Conservation (phyloP, 202 grass and related monocot species). For the Carex arenaria region DNA sequence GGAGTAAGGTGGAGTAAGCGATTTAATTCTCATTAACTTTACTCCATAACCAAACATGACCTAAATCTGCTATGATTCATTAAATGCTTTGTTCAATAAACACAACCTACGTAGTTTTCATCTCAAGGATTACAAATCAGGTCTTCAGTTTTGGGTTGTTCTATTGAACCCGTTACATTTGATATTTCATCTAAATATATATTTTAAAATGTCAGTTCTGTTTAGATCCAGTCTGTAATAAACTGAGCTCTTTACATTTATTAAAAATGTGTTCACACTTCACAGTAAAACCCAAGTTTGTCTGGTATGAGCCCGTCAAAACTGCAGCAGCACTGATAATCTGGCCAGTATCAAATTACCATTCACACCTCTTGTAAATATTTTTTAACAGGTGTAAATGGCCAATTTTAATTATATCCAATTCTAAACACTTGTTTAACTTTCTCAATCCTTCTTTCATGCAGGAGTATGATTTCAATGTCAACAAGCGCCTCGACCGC, state of each 20-base stretch:
- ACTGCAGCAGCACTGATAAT: conserved; percentile 1
- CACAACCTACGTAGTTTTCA: background rate
- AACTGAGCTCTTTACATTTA: background rate
- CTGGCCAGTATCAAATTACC: background rate
- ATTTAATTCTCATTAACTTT: too few relatives aligned
- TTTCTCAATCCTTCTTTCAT: background rate
- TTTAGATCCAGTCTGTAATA: background rate
- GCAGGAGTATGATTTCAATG: conserved; percentile 75
- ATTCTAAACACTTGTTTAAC: background rate
- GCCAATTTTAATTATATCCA: background rate
- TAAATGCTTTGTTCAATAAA: background rate
- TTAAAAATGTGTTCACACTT: background rate
- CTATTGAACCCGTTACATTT: background rate
- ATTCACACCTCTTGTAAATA: background rate
- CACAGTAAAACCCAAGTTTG: background rate
- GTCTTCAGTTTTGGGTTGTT: background rate
- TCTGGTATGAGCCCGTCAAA: background rate
- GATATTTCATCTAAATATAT: background rate
- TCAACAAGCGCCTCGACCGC: conserved; percentile 73
- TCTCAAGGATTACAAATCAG: background rate
- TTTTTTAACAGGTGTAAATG: background rate
- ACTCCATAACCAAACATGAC: too few relatives aligned
- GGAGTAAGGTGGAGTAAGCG: too few relatives aligned
- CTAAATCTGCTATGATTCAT: background rate
- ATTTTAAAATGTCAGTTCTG: background rate